Evolutionary conservation across 306 rosid genomes (phyloP), one percentile per base, ranked within the genome.

Genomic region (Fragaria vesca): DNA sequence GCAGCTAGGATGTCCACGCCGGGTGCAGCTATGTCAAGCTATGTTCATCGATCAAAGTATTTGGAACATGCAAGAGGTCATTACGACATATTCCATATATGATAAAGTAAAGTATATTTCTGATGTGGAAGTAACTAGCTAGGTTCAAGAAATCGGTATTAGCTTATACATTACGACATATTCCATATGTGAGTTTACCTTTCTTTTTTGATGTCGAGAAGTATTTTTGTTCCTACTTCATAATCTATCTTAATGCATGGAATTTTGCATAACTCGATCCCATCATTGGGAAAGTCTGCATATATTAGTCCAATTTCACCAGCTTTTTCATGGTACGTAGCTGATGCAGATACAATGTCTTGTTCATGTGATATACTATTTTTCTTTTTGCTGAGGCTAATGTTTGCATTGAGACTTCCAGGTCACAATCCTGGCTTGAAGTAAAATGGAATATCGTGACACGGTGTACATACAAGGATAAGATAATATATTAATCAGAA

Each of bases 141-240:
- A n/a, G n/a, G n/a, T n/a, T n/a, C n/a, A n/a, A n/a, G n/a, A n/a
- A n/a, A n/a, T n/a, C n/a, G n/a, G n/a, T n/a, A n/a, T n/a, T n/a
- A n/a, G n/a, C n/a, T n/a, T n/a, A n/a, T n/a, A n/a, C n/a, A n/a
- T n/a, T n/a, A n/a, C n/a, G n/a, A n/a, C n/a, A n/a, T n/a, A n/a
- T n/a, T n/a, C n/a, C n/a, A n/a, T n/a, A n/a, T n/a, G n/a, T n/a
- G n/a, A n/a, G n/a, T n/a, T n/a, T n/a, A n/a, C n/a, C n/a, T n/a
- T n/a, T n/a, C n/a, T n/a, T n/a, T n/a, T n/a, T n/a, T n/a, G n/a
- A n/a, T n/a, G n/a, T n/a, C n/a, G n/a, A n/a, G n/a, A n/a, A n/a
- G n/a, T n/a, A n/a, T n/a, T n/a, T n/a, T n/a, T n/a, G n/a, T 89
- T 82, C 90, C 97, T n/a, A 77, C 87, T 85, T 91, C 91, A 74